Percentiles rank a stretch among this genome's conserved stretches.
Conservation (phyloP, 2,329 filamentous ascomycete genomes). For the Tricladium varicosporioides region DNA sequence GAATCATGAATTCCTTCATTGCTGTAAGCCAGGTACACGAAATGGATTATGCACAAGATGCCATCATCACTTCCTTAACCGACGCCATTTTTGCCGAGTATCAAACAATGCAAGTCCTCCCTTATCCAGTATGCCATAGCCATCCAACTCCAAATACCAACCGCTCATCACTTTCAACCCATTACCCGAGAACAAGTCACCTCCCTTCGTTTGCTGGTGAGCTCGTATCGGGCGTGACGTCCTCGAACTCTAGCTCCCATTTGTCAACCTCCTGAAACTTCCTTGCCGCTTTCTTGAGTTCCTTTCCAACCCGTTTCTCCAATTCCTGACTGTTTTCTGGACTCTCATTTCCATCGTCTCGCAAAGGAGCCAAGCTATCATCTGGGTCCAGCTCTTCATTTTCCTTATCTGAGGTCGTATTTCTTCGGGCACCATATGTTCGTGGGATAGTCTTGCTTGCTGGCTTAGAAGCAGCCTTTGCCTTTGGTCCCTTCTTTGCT, state of each 20-base stretch:
- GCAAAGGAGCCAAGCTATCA: conserved; percentile 41
- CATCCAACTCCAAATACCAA: background rate
- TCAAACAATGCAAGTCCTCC: background rate
- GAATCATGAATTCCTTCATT: background rate
- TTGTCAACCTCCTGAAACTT: conserved; percentile 70
- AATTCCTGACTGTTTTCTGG: conserved; percentile 38
- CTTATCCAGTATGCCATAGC: background rate
- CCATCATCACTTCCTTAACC: background rate
- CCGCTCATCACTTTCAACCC: background rate
- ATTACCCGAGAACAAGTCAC: background rate
- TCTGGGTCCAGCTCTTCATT: conserved; percentile 44
- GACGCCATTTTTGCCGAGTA: background rate
- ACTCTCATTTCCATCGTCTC: conserved; percentile 40
- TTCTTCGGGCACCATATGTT: conserved; percentile 47
- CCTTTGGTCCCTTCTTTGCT: conserved; percentile 27
- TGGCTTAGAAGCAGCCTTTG: conserved; percentile 21
- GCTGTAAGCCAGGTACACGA: background rate
- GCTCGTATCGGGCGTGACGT: conserved; percentile 51
- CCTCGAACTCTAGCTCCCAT: conserved; percentile 68
- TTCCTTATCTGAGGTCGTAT: conserved; percentile 53
- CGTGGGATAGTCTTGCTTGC: conserved; percentile 30
- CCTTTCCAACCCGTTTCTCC: conserved; percentile 40
- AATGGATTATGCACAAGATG: background rate
- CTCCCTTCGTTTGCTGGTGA: conserved; percentile 52
- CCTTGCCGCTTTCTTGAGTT: conserved; percentile 54